phyloP scores from a whole-genome alignment of 306 rosid genomes.

The Fagus sylvatica region DNA sequence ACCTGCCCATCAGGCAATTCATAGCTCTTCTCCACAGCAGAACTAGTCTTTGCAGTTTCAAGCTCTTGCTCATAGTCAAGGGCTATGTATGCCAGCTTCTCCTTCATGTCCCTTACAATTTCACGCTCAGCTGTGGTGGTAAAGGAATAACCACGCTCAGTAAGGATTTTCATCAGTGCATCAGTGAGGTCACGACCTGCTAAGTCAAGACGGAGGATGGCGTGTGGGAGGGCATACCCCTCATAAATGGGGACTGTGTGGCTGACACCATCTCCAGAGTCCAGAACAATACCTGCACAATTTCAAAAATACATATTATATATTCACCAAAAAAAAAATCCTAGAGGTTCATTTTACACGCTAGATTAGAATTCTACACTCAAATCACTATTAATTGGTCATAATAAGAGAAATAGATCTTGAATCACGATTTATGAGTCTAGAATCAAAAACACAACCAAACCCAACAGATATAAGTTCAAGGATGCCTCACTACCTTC shows the following conservation, averaged over 20 bases:
- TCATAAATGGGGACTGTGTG: conserved; percentile 85
- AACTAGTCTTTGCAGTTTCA: conserved; percentile 71
- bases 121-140: conserved; percentile 87
- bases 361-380: background rate
- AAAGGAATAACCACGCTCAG: conserved; percentile 88
- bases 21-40: conserved; percentile 80
- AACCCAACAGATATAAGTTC: background rate
- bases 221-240: conserved; percentile 83
- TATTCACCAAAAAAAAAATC: background rate
- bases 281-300: conserved; percentile 72
- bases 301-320: conserved; percentile 1
- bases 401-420: background rate
- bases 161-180: conserved; percentile 82
- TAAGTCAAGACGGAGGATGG: conserved; percentile 84
- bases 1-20: conserved; percentile 89
- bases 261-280: conserved; percentile 90
- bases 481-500: background rate
- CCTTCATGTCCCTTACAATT: conserved; percentile 91
- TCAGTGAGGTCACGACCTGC: conserved; percentile 92
- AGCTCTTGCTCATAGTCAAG: conserved; percentile 89
- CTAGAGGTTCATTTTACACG: background rate
- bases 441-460: background rate
- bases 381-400: background rate
- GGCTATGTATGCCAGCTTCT: conserved; percentile 82
- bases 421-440: background rate